phyloP scores from a whole-genome alignment of 345 rosid species.

The Citrus hindsii region DNA sequence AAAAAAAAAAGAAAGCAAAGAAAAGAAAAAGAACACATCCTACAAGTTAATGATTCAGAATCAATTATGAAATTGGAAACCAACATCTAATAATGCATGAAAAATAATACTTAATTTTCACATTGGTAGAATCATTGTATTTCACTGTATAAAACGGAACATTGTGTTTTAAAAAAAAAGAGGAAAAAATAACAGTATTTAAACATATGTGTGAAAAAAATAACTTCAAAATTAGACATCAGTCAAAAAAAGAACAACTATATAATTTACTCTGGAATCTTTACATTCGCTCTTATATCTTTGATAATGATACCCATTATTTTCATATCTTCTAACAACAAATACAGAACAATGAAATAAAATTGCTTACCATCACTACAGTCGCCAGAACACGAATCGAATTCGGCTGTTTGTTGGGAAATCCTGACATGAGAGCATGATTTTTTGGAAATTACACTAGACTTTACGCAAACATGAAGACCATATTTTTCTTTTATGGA shows the following conservation, averaged over 20 bases:
- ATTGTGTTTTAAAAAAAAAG: neutral
- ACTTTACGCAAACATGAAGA: slow-evolving; percentile 51
- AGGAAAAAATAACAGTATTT: neutral
- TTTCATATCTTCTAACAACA: neutral
- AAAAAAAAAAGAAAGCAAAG: no score
- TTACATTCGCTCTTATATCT: neutral
- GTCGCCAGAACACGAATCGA: slow-evolving; percentile 21
- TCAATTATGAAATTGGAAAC: neutral
- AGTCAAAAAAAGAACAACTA: no score
- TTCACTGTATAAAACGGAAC: neutral
- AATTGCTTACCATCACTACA: slow-evolving; percentile 38
- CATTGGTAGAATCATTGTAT: neutral
- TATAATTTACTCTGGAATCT: neutral
- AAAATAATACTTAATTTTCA: neutral
- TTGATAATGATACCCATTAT: neutral
- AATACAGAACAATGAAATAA: neutral
- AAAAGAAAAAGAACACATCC: neutral
- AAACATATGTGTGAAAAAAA: neutral
- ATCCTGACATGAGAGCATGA: slow-evolving; percentile 33
- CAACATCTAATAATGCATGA: neutral
- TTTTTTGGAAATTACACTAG: slow-evolving; percentile 48
- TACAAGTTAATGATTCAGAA: neutral
- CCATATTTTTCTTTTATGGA: slow-evolving; percentile 44
- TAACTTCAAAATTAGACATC: neutral
- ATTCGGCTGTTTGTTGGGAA: slow-evolving; percentile 32